phyloP scores from a whole-genome alignment of 306 rosid genomes.

The Prunus mongolica region DNA sequence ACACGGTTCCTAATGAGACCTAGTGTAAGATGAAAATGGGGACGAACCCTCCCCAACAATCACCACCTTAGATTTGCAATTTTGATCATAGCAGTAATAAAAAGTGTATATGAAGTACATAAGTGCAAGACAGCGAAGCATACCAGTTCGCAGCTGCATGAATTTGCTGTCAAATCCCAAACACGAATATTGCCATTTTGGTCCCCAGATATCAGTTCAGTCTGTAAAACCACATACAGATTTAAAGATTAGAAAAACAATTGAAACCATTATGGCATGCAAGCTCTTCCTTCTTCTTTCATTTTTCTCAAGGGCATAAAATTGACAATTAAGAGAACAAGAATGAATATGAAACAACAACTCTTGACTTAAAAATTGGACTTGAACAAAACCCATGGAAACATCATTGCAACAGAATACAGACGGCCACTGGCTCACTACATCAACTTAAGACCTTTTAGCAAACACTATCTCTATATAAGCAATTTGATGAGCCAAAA shows the following conservation, averaged over 20 bases:
- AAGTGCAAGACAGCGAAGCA: neutral
- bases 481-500: neutral
- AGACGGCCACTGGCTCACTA: neutral
- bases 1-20: neutral
- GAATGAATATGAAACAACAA: neutral
- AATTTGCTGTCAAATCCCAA: constrained; percentile 99
- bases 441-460: neutral
- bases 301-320: neutral
- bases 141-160: constrained; percentile 99
- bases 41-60: neutral
- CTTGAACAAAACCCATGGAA: neutral
- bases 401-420: neutral
- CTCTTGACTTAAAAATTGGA: neutral
- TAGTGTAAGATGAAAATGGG: neutral
- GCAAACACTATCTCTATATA: neutral
- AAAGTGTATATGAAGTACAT: neutral
- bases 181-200: constrained; percentile 98
- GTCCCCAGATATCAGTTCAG: constrained; percentile 97
- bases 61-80: neutral
- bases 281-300: neutral
- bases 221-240: constrained; percentile 48
- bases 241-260: neutral
- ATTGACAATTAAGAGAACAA: neutral
- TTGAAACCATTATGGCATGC: neutral
- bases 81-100: neutral